Evolutionary conservation across 768 basidiomycete genomes (phyloP).

Genomic region (Termitomyces sp.): DNA sequence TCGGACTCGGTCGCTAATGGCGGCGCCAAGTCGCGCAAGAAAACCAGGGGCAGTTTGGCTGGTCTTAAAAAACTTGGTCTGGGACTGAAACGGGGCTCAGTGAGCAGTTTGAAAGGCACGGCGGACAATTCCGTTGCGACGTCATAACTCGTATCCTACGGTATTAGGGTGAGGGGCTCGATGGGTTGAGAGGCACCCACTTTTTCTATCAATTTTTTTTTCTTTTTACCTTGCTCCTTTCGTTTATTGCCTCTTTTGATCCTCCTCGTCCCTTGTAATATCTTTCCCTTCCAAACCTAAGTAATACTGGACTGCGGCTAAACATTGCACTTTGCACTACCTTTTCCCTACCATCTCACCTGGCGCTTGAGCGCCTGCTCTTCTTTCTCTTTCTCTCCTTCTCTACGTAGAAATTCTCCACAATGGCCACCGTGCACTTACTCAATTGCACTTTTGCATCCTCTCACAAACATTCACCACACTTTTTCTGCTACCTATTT

Average conservation of each 20-base stretch:
- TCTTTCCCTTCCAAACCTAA: background rate
- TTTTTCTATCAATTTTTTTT: too few relatives aligned
- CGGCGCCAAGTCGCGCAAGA: constrained; percentile 40
- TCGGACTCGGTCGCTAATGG: constrained; percentile 9
- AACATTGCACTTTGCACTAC: background rate
- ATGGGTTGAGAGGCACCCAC: constrained; percentile 1
- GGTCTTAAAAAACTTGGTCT: constrained; percentile 52
- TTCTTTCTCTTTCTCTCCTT: background rate
- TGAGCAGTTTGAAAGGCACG: constrained; percentile 22
- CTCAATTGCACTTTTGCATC: background rate
- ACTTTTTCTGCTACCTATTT: too few relatives aligned
- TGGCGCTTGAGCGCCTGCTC: background rate
- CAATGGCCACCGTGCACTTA: background rate
- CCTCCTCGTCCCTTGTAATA: constrained; percentile 1
- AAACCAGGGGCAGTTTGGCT: constrained; percentile 53
- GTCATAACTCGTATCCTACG: background rate
- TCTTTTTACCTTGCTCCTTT: background rate
- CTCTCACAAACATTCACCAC: background rate
- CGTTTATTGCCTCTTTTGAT: background rate
- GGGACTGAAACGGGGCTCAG: constrained; percentile 49
- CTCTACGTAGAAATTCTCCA: background rate
- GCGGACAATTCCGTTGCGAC: constrained; percentile 12
- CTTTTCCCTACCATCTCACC: background rate
- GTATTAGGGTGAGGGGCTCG: background rate
- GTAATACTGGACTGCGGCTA: background rate